Evolutionary conservation across 352 stramenopile genomes (phyloP).

Genomic region (Globisporangium carolinianum): DNA sequence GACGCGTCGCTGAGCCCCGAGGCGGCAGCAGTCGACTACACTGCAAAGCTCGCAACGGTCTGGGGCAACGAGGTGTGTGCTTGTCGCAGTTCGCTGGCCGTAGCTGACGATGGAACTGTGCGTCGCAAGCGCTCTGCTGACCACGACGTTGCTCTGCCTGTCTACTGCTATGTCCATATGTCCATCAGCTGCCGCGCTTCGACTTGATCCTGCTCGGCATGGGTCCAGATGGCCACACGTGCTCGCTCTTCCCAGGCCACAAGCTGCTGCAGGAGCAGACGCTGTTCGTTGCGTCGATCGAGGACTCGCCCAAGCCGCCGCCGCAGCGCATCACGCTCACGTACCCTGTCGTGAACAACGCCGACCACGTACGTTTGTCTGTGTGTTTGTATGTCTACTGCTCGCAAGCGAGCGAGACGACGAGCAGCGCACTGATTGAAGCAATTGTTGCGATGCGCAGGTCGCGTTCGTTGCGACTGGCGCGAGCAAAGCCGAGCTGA

Average conservation of each 20-base stretch:
- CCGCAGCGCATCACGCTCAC: slow-evolving; percentile 96
- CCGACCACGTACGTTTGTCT: slow-evolving; percentile 48
- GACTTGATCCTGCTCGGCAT: slow-evolving; percentile 96
- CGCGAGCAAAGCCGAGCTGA: slow-evolving; percentile 81
- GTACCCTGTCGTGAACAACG: slow-evolving; percentile 92
- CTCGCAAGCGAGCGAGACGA: too few relatives aligned
- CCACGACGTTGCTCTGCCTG: not conserved
- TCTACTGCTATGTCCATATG: not conserved
- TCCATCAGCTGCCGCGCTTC: slow-evolving; percentile 75
- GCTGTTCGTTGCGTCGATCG: slow-evolving; percentile 90
- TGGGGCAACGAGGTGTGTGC: slow-evolving; percentile 47
- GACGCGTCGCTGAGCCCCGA: slow-evolving; percentile 67
- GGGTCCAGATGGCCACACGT: slow-evolving; percentile 98
- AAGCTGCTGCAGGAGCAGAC: slow-evolving; percentile 82
- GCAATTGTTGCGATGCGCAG: slow-evolving; percentile 16
- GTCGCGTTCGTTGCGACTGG: slow-evolving; percentile 90
- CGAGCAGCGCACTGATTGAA: too few relatives aligned
- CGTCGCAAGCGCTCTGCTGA: not conserved
- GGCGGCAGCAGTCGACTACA: slow-evolving; percentile 65
- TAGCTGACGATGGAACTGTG: too few relatives aligned
- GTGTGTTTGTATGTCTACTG: not conserved
- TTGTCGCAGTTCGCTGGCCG: too few relatives aligned
- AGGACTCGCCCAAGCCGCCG: slow-evolving; percentile 97
- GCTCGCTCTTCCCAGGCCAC: slow-evolving; percentile 96
- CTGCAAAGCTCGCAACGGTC: slow-evolving; percentile 51